Conservation (phyloP, 805 yeast species). For the Yamadazyma akitaensis region DNA sequence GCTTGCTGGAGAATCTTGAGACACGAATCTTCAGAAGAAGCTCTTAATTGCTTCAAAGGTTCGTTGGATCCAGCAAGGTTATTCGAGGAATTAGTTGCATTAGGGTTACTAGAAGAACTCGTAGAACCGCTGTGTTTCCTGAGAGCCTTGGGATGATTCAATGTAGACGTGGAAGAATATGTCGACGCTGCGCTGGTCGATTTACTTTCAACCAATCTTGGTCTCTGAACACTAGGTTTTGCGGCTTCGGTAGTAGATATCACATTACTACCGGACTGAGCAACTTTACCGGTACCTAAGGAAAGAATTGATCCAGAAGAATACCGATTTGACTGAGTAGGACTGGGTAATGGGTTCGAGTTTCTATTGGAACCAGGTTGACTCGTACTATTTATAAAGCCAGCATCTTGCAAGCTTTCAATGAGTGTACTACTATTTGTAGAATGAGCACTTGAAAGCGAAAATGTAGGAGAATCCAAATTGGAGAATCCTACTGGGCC, state of each 20-base stretch:
- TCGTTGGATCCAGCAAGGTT: conserved; percentile 33
- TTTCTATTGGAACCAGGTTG: conserved; percentile 11
- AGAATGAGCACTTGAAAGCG: conserved; percentile 18
- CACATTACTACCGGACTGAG: conserved; percentile 11
- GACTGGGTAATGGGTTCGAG: conserved; percentile 19
- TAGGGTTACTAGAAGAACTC: conserved; percentile 2
- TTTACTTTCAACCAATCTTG: conserved; percentile 24
- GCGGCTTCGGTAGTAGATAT: background rate
- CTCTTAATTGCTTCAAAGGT: conserved; percentile 78
- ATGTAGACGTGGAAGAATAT: conserved; percentile 15
- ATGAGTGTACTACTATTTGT: conserved; percentile 11
- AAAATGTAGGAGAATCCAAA: conserved; percentile 29
- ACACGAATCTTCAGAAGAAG: conserved; percentile 89
- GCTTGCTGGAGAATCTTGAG: conserved; percentile 84
- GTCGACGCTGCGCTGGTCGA: conserved; percentile 23
- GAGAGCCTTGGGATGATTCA: conserved; percentile 4
- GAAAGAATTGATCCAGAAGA: conserved; percentile 38
- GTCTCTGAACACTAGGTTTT: conserved; percentile 14
- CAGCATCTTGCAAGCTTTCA: conserved; percentile 12
- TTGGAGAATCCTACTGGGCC: conserved; percentile 22
- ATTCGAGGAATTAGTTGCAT: conserved; percentile 6
- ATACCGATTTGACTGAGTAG: conserved; percentile 32
- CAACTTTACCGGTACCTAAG: conserved; percentile 41
- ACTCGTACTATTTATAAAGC: conserved; percentile 1
- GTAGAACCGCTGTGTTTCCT: conserved; percentile 14